Percentiles rank a stretch among this genome's conserved stretches.
These are phyloP conservation scores for Colletotrichum navitas DNA, from an alignment of 2,329 filamentous ascomycete genomes.

Conservation along the genomic window DNA sequence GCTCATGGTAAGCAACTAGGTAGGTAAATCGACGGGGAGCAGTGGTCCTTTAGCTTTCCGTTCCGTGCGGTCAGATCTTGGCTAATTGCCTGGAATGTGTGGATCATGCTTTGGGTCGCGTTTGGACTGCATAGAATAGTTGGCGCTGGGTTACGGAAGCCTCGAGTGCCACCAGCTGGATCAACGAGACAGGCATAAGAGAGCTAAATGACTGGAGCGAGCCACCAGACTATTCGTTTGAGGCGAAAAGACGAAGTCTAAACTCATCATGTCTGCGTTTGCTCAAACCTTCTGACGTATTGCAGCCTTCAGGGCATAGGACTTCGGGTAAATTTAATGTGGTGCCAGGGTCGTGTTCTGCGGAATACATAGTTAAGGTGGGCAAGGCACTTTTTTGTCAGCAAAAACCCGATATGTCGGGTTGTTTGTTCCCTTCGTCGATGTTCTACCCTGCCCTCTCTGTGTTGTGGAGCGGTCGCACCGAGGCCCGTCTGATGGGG, in stretches of 20 bases:
- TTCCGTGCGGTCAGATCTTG: conserved; percentile 37
- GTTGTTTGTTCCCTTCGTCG: background rate
- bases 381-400: conserved; percentile 29
- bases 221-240: conserved; percentile 10
- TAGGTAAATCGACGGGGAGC: background rate
- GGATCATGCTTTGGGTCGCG: conserved; percentile 40
- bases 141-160: conserved; percentile 13
- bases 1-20: background rate
- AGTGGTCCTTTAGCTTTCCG: conserved; percentile 30
- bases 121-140: conserved; percentile 30
- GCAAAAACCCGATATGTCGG: conserved; percentile 3
- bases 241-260: conserved; percentile 1
- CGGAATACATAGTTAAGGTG: conserved; percentile 10
- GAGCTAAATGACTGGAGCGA: background rate
- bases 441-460: conserved; percentile 2
- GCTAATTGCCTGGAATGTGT: conserved; percentile 35
- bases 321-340: conserved; percentile 14
- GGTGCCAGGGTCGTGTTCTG: conserved; percentile 16
- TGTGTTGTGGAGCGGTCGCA: conserved; percentile 21
- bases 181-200: conserved; percentile 5
- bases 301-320: conserved; percentile 11
- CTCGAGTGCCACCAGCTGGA: conserved; percentile 14
- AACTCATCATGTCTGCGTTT: conserved; percentile 3
- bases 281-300: conserved; percentile 32
- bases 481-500: conserved; percentile 19